These are phyloP conservation scores for Inosperma sp. DNA, from an alignment of 768 basidiomycete genomes.

Conservation along the genomic window DNA sequence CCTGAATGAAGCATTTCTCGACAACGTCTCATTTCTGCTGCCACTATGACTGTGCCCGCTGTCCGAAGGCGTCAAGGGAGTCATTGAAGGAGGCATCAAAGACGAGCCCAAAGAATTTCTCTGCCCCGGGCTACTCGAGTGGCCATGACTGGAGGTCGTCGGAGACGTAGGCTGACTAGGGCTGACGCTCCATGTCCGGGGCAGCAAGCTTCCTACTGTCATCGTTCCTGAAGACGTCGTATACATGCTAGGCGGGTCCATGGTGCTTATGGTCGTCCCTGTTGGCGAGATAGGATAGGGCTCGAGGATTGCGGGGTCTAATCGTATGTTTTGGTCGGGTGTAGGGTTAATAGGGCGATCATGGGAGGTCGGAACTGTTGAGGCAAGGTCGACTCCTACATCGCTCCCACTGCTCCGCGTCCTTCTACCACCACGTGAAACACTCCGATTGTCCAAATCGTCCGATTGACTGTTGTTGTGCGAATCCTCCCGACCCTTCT, in stretches of 20 bases:
- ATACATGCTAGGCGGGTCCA: slow-evolving; percentile 30
- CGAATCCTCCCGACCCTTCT: slow-evolving; percentile 30
- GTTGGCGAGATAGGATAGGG: slow-evolving; percentile 46
- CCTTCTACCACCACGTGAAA: neutral
- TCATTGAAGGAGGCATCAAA: slow-evolving; percentile 5
- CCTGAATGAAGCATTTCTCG: slow-evolving; percentile 19
- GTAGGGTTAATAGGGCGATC: slow-evolving; percentile 49
- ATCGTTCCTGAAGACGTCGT: slow-evolving; percentile 33
- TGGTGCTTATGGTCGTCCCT: slow-evolving; percentile 26
- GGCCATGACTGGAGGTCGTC: slow-evolving; percentile 17
- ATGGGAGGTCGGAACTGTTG: slow-evolving; percentile 14
- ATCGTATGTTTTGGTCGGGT: slow-evolving; percentile 41
- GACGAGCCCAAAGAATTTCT: slow-evolving; percentile 15
- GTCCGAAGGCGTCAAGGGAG: slow-evolving; percentile 16
- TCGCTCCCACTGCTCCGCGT: neutral
- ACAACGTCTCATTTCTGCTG: slow-evolving; percentile 10
- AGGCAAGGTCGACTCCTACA: neutral
- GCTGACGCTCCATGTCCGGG: slow-evolving; percentile 37
- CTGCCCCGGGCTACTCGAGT: slow-evolving; percentile 13
- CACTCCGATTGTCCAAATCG: neutral
- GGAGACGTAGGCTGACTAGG: slow-evolving; percentile 28
- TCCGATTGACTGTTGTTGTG: neutral
- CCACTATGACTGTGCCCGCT: slow-evolving; percentile 6
- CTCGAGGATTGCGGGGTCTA: slow-evolving; percentile 39
- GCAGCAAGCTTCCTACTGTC: slow-evolving; percentile 37